Evolutionary conservation across 805 yeast species (phyloP), one percentile per base, ranked within the genome.

Genomic region (Spencermartinsiella europaea): DNA sequence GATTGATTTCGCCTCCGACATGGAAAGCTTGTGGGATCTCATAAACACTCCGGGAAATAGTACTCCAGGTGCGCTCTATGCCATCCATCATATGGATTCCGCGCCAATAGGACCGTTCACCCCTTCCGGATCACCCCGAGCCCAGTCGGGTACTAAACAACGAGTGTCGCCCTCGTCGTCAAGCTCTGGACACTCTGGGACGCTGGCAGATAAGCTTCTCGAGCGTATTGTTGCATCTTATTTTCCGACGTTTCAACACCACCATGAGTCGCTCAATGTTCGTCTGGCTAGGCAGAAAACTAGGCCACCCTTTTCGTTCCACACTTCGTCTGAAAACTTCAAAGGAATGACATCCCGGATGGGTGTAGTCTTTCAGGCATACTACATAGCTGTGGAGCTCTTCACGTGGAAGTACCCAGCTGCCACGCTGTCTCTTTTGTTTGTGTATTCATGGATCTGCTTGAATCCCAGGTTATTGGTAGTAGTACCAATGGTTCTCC

Each of bases 201-300:
- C 31, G 12, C 17, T 51, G 22, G 73, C 85, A 0, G 95, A 87
- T 54, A 81, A 81, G 46, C 64, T 87, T 44, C 75, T 87, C 53
- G 95, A 87, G 57, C 76, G 80, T 57, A 68, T 86, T 42, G 66
- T 86, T 4, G 70, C 80, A 19, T 77, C 85, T 81, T 83, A 88
- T 1, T 68, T 86, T 21, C 93, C 95, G 0, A 74, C 85, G 31
- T 25, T 25, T 7, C 10, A 25, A 12, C 31, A 25, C 38, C 31
- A 25, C 31, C 10, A 12, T 27, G 31, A 25, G 31, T 7, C 7
- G 31, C 31, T 25, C 10, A 25, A 7, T 12, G 12, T 44, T 17
- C 58, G 95, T 44, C 68, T 79, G n/a, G 76, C 71, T 39, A 74
- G 75, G 48, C 87, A 84, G 48, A 76, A 76, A 49, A 62, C 70